Conservation (phyloP, 352 stramenopile genomes). For the Pythium pectinolyticum region DNA sequence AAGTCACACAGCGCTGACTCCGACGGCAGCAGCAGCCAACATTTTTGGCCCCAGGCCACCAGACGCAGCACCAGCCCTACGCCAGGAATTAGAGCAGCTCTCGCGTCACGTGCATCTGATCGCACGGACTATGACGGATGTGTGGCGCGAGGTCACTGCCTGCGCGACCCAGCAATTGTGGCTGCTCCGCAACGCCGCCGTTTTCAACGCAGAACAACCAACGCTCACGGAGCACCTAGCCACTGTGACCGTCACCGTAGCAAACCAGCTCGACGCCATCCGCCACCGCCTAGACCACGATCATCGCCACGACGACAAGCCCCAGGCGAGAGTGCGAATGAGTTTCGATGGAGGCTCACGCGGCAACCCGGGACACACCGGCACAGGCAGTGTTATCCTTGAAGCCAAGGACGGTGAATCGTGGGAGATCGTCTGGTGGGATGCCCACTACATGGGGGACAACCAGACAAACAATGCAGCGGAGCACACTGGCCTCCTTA, state of each 20-base stretch:
- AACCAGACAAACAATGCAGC: conserved; percentile 7
- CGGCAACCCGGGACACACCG: conserved; percentile 35
- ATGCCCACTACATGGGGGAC: background rate
- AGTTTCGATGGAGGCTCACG: conserved; percentile 32
- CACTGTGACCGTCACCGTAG: background rate
- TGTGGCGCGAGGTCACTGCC: background rate
- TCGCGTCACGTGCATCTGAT: background rate
- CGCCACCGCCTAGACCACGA: too few species aligned
- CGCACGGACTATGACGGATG: background rate
- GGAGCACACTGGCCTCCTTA: background rate
- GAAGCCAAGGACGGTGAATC: background rate
- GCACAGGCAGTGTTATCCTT: conserved; percentile 24
- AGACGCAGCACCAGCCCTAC: background rate
- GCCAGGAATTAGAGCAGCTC: background rate
- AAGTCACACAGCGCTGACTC: background rate
- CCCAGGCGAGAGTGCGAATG: background rate
- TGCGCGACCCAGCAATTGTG: background rate
- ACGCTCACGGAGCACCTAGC: background rate
- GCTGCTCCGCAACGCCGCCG: background rate
- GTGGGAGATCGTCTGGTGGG: conserved; percentile 11
- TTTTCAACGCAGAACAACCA: background rate
- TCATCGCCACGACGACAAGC: background rate
- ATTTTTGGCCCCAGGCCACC: background rate
- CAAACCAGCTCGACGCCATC: background rate
- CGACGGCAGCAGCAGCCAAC: too few species aligned